phyloP scores from a whole-genome alignment of 257 asterid genomes.

The Avicennia marina region DNA sequence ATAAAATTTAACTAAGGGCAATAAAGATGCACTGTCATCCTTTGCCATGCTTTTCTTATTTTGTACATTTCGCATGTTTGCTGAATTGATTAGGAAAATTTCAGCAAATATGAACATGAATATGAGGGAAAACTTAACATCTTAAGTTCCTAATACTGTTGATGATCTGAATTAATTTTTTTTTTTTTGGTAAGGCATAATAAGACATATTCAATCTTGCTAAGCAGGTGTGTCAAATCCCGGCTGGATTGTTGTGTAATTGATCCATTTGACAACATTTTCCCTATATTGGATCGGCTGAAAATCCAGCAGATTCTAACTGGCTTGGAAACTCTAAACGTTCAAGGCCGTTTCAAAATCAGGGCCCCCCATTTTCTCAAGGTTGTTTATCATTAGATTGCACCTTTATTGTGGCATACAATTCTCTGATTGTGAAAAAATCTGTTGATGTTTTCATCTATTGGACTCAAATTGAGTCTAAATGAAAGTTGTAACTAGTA shows the following conservation, averaged over 20 bases:
- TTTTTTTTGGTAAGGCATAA: slow-evolving; percentile 1
- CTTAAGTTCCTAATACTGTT: slow-evolving; percentile 14
- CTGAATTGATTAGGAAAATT: no score
- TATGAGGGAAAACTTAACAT: background rate
- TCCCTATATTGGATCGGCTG: slow-evolving; percentile 78
- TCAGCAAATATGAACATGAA: background rate
- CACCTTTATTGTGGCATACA: slow-evolving; percentile 12
- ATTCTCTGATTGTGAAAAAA: slow-evolving; percentile 5
- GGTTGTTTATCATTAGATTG: slow-evolving; percentile 43
- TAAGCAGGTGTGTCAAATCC: slow-evolving; percentile 51
- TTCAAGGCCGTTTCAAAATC: slow-evolving; percentile 49
- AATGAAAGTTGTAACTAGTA: no score
- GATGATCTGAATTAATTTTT: slow-evolving; percentile 1
- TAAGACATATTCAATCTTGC: slow-evolving; percentile 9
- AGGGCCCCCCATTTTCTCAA: slow-evolving; percentile 84
- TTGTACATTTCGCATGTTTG: background rate
- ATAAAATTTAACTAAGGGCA: background rate
- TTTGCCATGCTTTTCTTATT: background rate
- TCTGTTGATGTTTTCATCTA: background rate
- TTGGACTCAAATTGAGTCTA: background rate
- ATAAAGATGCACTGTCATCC: background rate
- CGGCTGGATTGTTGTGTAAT: slow-evolving; percentile 56
- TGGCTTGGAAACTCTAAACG: slow-evolving; percentile 56
- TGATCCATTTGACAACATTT: slow-evolving; percentile 73
- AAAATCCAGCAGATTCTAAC: slow-evolving; percentile 73